Conservation (phyloP, 1,139 yeast species). For the Kluyveromyces sp. region DNA sequence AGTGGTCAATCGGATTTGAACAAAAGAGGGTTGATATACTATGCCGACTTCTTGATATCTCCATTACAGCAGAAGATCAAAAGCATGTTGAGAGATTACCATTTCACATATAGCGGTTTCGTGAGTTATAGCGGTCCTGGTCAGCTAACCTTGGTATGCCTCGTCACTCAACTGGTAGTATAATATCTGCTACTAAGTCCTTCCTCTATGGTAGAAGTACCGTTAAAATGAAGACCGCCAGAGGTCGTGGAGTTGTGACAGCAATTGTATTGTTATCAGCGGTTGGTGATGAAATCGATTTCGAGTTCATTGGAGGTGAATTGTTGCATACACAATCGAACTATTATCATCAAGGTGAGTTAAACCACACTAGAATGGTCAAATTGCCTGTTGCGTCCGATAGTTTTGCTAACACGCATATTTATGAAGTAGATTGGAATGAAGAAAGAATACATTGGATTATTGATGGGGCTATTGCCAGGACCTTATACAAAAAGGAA, state of each 20-base stretch:
- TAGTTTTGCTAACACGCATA: constrained; percentile 65
- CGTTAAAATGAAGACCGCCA: constrained; percentile 25
- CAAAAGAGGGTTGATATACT: constrained; percentile 19
- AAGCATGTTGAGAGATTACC: constrained; percentile 19
- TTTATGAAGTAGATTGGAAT: constrained; percentile 76
- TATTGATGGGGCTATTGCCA: constrained; percentile 58
- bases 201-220: constrained; percentile 26
- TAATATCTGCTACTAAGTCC: constrained; percentile 24
- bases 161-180: constrained; percentile 25
- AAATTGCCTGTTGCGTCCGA: constrained; percentile 33
- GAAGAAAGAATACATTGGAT: constrained; percentile 67
- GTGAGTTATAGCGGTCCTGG: constrained; percentile 12
- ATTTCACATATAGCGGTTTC: constrained; percentile 28
- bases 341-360: constrained; percentile 67
- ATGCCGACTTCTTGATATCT: constrained; percentile 21
- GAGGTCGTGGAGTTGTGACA: constrained; percentile 62
- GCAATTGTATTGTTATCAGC: constrained; percentile 80
- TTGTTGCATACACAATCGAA: constrained; percentile 63
- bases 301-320: constrained; percentile 73
- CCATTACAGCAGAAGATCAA: constrained; percentile 12
- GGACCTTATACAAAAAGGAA: constrained; percentile 58
- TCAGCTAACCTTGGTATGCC: constrained; percentile 27
- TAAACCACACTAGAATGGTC: constrained; percentile 53
- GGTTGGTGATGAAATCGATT: constrained; percentile 88
- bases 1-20: constrained; percentile 11